Conservation (phyloP, 129 eudicot genomes). For the Chrysanthemum seticuspe region DNA sequence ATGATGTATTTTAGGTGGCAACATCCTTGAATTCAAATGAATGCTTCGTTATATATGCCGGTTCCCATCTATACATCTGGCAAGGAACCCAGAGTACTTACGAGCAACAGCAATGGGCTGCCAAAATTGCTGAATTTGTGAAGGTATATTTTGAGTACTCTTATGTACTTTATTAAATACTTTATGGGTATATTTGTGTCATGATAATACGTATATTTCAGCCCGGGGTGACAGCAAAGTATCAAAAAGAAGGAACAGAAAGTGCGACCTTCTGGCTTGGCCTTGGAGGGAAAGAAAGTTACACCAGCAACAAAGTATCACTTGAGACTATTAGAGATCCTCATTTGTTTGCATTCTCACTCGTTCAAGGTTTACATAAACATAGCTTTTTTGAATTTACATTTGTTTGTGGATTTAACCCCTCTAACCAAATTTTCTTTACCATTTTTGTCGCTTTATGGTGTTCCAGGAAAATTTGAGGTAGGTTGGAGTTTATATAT, state of each 20-base stretch:
- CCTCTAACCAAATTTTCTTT: constrained; percentile 45
- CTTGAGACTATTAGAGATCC: constrained; percentile 79
- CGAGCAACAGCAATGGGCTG: constrained; percentile 86
- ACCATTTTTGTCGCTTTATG: constrained; percentile 36
- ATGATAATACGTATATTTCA: constrained; percentile 19
- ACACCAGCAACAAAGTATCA: constrained; percentile 61
- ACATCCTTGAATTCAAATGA: constrained; percentile 72
- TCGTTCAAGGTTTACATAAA: constrained; percentile 47
- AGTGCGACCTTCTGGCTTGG: constrained; percentile 90
- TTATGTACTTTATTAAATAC: constrained; percentile 1
- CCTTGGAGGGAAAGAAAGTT: constrained; percentile 87
- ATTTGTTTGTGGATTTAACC: background rate
- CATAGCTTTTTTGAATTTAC: background rate
- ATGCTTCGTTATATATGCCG: constrained; percentile 82
- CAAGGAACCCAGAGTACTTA: constrained; percentile 79
- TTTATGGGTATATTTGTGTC: background rate
- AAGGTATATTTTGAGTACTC: constrained; percentile 48
- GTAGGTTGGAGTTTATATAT: constrained; percentile 40
- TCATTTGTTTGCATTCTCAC: constrained; percentile 71
- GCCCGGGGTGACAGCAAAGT: constrained; percentile 79
- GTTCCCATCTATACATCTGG: constrained; percentile 82
- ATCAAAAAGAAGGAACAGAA: constrained; percentile 97
- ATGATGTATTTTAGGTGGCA: constrained; percentile 51
- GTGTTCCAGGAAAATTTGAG: constrained; percentile 87
- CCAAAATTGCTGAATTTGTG: constrained; percentile 79